Conservation (phyloP, 1,284 basidiomycete species). For the Mycosarcoma mackinlayi region DNA sequence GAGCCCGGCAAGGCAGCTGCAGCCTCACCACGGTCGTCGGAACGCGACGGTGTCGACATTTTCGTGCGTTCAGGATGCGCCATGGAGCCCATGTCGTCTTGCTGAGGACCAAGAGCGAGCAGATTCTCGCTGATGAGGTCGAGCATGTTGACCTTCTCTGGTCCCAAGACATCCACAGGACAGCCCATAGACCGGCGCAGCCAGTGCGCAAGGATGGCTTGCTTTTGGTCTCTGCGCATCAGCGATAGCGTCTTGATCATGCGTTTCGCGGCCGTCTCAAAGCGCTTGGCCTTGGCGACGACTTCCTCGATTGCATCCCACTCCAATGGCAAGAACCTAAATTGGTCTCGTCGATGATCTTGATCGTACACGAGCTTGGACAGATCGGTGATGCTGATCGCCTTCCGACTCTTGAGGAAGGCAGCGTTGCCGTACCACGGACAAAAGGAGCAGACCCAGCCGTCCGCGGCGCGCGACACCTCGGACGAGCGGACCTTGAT, state of each 20-base stretch:
- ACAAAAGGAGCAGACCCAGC: constrained; percentile 61
- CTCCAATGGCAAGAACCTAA: constrained; percentile 47
- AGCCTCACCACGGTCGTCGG: constrained; percentile 16
- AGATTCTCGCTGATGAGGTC: constrained; percentile 38
- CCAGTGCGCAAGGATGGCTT: constrained; percentile 41
- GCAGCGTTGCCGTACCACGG: constrained; percentile 24
- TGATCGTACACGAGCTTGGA: constrained; percentile 48
- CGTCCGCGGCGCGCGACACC: constrained; percentile 34
- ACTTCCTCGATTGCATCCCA: constrained; percentile 51
- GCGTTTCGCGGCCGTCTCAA: constrained; percentile 45
- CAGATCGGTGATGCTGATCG: constrained; percentile 27
- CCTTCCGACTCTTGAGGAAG: constrained; percentile 34
- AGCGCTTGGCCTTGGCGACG: constrained; percentile 45
- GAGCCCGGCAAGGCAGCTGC: constrained; percentile 7
- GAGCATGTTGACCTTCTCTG: constrained; percentile 50
- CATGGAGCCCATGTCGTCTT: constrained; percentile 4
- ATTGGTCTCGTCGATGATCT: constrained; percentile 43
- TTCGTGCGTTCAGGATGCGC: constrained; percentile 17
- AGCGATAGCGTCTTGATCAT: constrained; percentile 55
- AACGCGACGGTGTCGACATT: constrained; percentile 14
- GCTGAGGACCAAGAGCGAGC: constrained; percentile 15
- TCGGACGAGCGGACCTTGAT: constrained; percentile 42
- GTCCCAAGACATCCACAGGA: constrained; percentile 53
- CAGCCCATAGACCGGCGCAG: constrained; percentile 50
- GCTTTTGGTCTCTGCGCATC: constrained; percentile 47